Base-by-base conservation (phyloP, 768 basidiomycete genomes). In the Baorangia bicolor region DNA sequence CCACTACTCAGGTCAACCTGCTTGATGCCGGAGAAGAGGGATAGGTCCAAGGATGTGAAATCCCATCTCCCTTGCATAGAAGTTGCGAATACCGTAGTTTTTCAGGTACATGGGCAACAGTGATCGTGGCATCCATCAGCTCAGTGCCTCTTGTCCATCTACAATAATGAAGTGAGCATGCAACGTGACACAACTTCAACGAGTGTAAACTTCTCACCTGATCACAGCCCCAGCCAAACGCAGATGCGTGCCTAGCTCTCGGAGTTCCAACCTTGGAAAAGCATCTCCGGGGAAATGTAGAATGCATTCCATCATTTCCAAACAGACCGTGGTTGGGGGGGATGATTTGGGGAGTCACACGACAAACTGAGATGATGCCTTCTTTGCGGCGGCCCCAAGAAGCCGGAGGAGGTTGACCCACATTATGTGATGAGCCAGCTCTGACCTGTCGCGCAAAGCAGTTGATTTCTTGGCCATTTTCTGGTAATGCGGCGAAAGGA, bases 41-140 rank as follows among this genome's bases (percentile, higher is more conserved):
- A 99, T 98, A 47, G 98, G 82, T 57, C 97, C 96, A 51, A 99
- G 88, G 66, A 99, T 94, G 75, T 99, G 98, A 85, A 99, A 99
- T 0, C 96, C 95, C 97, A 98, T 99, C 76, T 99, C 97, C 78
- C 98, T 98, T 28, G 97, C 90, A 0, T 95, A 98, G 84, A 98
- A 99, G 2, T 97, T 99, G 61, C 97, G 86, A 55, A 97, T 92
- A 58, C 97, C 97, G 58, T 89, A 82, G 55, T 86, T 81, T 76
- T n/a, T 99, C 97, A 40, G 98, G 81, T 50, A 94, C 93, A 55
- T 95, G 91, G 27, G 97, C 94, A 49, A 98, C 88, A 40, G 89
- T 92, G 76, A 95, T 95, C 42, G 93, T 95, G 4, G 94, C 89
- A 54, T 83, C 88, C 97, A 99, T 98, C 48, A 99, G 77, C 55